Base-by-base conservation (phyloP, 164 flowering plant genomes). In the Paratinospora sagittata region DNA sequence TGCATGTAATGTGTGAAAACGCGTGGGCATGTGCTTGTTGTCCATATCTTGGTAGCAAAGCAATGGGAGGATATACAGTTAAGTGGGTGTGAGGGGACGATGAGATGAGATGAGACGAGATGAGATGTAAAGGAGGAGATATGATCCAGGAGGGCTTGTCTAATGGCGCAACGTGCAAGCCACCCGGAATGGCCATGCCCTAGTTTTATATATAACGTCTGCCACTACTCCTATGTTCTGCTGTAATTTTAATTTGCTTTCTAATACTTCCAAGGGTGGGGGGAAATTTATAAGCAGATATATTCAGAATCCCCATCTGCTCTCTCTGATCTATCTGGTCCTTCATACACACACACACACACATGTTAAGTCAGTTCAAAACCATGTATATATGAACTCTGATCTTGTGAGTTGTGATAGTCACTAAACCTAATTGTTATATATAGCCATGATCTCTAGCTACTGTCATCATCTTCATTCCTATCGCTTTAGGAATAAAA, bases 141-240 rank as follows among this genome's bases (percentile, higher is more conserved):
- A 30, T 43, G 34, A 58, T 34, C n/a, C 21, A 39, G 33, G 23
- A 27, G 64, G 14, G 63, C 76, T 70, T 70, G 73, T 75, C 73
- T 67, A n/a, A 6, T 49, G 39, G 69, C 21, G n/a, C 37, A 37
- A 63, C 60, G 34, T 63, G 34, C 12, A 41, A 21, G 23, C 27
- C 8, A 27, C 23, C 41, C 0, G 24, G 37, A 24, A 6, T 21
- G 8, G 24, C 27, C 26, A 37, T 24, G 13, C 52, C 52, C 13
- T 65, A n/a, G 41, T 6, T 30, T 1, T 2, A 1, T 30, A 2
- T 30, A 30, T 30, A 30, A 30, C 2, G 2, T 30, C 34, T 30
- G 2, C 34, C 34, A 4, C 34, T 30, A 1, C 34, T 30, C 34
- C 34, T 30, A 30, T 43, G 47, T 43, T 43, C 47, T 43, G 47